A percentile compares a stretch with the other conserved stretches of the same genome.
Evolutionary conservation across 345 rosid genomes (phyloP).

Genomic region (Linum lewisii): DNA sequence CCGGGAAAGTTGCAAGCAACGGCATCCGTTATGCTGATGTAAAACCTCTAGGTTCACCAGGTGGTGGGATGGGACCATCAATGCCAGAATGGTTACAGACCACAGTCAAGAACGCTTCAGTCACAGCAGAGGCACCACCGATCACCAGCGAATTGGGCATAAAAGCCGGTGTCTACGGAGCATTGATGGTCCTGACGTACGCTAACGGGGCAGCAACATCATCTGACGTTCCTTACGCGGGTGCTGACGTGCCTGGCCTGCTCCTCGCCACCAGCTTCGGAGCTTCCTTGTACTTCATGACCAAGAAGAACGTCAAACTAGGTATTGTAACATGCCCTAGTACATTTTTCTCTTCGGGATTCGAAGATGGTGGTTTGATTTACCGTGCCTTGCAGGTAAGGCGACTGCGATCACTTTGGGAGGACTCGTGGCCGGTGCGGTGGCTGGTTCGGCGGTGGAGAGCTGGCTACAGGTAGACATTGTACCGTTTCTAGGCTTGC

Average conservation of each 20-base stretch:
- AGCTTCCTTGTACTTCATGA: conserved; percentile 88
- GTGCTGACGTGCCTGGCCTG: conserved; percentile 81
- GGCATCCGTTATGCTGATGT: conserved; percentile 88
- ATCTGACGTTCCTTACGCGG: conserved; percentile 39
- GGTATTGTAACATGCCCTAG: conserved; percentile 29
- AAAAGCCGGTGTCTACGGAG: conserved; percentile 91
- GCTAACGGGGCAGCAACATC: conserved; percentile 60
- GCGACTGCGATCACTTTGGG: conserved; percentile 75
- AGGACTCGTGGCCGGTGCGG: conserved; percentile 90
- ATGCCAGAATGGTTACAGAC: conserved; percentile 72
- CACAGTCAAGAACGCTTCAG: conserved; percentile 44
- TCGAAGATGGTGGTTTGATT: background rate
- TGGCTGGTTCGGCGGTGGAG: conserved; percentile 83
- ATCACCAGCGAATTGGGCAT: conserved; percentile 46
- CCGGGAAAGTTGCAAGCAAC: conserved; percentile 74
- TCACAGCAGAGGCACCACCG: conserved; percentile 68
- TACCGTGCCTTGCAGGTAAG: conserved; percentile 47
- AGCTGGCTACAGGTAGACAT: conserved; percentile 94
- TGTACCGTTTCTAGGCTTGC: conserved; percentile 76
- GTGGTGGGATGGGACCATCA: conserved; percentile 27
- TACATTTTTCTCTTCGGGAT: background rate
- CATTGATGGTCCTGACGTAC: conserved; percentile 68
- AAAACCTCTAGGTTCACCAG: conserved; percentile 37
- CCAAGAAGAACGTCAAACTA: conserved; percentile 65
- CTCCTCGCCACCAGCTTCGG: conserved; percentile 79